Conservation (phyloP, 805 yeast species). For the Barnettozyma sucrosica region DNA sequence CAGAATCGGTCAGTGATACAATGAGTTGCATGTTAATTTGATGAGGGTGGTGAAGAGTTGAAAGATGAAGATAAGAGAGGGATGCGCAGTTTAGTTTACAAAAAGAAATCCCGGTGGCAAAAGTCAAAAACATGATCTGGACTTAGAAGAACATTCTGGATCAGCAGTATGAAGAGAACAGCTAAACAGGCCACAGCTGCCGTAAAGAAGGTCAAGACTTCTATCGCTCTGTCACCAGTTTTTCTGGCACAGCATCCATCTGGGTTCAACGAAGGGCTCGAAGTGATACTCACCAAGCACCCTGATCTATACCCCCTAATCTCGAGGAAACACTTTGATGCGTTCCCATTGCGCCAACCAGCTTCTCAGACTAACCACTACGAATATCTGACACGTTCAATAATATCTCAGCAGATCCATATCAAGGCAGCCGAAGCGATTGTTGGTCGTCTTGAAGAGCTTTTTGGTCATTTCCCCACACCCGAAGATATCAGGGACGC, state of each 20-base stretch:
- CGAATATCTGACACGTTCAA: slow-evolving; percentile 38
- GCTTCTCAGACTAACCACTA: slow-evolving; percentile 29
- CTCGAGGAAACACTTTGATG: slow-evolving; percentile 23
- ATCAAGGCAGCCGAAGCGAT: slow-evolving; percentile 78
- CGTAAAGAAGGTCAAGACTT: slow-evolving; percentile 11
- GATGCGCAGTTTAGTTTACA: background rate
- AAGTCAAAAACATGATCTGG: too few relatives aligned
- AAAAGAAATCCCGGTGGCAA: background rate
- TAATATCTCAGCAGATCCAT: slow-evolving; percentile 70
- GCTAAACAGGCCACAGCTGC: slow-evolving; percentile 5
- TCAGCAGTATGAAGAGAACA: background rate
- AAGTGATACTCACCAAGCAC: slow-evolving; percentile 30
- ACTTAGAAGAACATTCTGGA: background rate
- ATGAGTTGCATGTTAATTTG: slow-evolving; percentile 12
- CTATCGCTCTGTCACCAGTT: slow-evolving; percentile 19
- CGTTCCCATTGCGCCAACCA: slow-evolving; percentile 20
- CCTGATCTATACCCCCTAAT: slow-evolving; percentile 31
- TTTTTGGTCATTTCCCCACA: slow-evolving; percentile 30
- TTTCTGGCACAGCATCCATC: slow-evolving; percentile 26
- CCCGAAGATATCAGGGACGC: slow-evolving; percentile 41
- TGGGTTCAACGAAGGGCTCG: slow-evolving; percentile 31
- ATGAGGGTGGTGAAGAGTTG: background rate
- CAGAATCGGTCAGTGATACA: slow-evolving; percentile 16
- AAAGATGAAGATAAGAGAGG: too few relatives aligned
- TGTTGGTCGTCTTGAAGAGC: slow-evolving; percentile 36